Evolutionary conservation across 495 filamentous ascomycete species (phyloP), one percentile per base, ranked within the genome.

Genomic region (Aspergillus campestris): DNA sequence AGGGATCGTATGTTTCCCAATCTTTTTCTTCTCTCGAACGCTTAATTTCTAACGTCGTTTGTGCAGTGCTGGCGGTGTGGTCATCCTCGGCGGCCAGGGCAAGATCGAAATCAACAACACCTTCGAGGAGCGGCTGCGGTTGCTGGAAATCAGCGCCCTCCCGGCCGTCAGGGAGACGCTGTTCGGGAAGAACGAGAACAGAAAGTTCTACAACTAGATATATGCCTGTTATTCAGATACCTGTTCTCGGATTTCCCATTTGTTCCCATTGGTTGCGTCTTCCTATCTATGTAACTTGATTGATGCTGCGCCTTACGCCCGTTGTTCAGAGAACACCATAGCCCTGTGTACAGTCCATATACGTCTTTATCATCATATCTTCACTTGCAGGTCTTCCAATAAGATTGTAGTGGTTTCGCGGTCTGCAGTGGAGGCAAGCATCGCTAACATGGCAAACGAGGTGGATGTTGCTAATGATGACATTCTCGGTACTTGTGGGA

Each of bases 101-200:
- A 95, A 90, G 75, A 97, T 99, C 64, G 88, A 94, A 52, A 94
- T 99, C 62, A 89, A 95, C 79, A 96, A 99, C 69, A 97, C 92
- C 24, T 82, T 97, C 39, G 94, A 97, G 55, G 86, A 95, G 60
- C 81, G 94, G 44, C 71, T 99, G 65, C 81, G 80, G 49, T 70
- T 97, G 44, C 78, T 96, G 33, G 81, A 91, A 62, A 80, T 80
- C 44, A 87, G 86, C 53, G 87, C 86, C 27, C 75, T 97, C 34
- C 94, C 94, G 9, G 81, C 81, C 30, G 81, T 99, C 51, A 78
- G 94, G 50, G 77, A 84, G 61, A 83, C 78, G 3, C 70, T 99
- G 33, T 97, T 97, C 57, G 94, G 94, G 34, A 78, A 84, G 69
- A 97, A 97, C 70, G 73, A 77, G 40, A 95, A 95, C 75, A 80